Base-by-base conservation (phyloP, 768 basidiomycete genomes). In the Filobasidium wieringae region DNA sequence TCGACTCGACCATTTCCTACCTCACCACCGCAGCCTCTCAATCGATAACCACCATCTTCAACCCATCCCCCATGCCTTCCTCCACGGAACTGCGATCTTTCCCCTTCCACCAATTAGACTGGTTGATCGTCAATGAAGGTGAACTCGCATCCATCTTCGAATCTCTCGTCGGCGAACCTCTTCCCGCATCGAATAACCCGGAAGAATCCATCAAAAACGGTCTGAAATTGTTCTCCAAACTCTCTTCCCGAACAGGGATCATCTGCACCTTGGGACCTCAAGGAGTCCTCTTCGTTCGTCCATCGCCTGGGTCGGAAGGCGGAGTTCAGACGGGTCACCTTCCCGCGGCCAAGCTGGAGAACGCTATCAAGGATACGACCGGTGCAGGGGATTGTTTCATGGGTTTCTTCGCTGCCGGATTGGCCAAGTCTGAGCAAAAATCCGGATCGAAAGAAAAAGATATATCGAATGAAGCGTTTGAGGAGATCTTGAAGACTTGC, bases 121-220 rank as follows among this genome's bases (percentile, higher is more conserved):
- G 75, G 76, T 55, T 78, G 14, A 62, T 77, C 14, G 70, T 78
- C 15, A 78, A 78, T 51, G 71, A 76, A 47, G 76, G 74, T 0
- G 77, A 78, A 51, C 59, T 72, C 12, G 58, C 54, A 19, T 68
- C 63, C 9, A 58, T 75, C 1, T 53, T 68, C 4, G 24, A 8
- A 0, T 63, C 60, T 15, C 30, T 58, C 2, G 36, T 57, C 2
- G 26, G 32, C 36, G 31, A 26, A 22, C 53, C 66, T 0, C 29
- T 29, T 2, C 29, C 41, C 1, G n/a, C 17, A n/a, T 0, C 32
- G 8, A 22, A 7, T 2, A 24, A 32, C 1, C 0, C 43, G n/a
- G 50, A 33, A 1, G 58, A 41, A 7, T 49, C 31, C n/a, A 36
- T 61, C 17, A 47, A 62, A 45, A 30, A 43, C 1, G 57, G 51